These are phyloP conservation scores for Diplodia intermedia DNA, from an alignment of 2,329 filamentous ascomycete genomes.

Conservation along the genomic window DNA sequence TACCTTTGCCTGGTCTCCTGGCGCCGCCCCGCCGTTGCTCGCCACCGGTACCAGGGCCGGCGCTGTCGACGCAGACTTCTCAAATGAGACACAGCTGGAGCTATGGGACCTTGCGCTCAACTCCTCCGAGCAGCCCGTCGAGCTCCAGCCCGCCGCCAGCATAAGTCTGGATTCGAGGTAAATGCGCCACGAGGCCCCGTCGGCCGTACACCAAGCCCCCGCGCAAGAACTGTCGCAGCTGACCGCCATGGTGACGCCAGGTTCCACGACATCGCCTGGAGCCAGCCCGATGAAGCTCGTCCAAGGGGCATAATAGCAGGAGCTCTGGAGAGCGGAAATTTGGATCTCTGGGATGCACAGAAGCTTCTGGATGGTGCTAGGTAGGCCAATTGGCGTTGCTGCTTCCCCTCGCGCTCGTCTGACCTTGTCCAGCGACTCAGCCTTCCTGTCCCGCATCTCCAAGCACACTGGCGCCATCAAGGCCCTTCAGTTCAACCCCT, in stretches of 20 bases:
- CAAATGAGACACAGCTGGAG: constrained; percentile 94
- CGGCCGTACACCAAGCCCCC: neutral
- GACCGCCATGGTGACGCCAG: constrained; percentile 55
- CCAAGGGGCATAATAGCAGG: constrained; percentile 91
- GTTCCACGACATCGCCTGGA: constrained; percentile 98
- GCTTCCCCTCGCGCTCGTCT: constrained; percentile 35
- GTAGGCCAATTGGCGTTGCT: constrained; percentile 43
- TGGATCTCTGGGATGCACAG: constrained; percentile 92
- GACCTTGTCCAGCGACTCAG: constrained; percentile 60
- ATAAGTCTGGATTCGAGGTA: constrained; percentile 91
- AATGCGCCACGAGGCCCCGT: neutral
- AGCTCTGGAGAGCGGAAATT: constrained; percentile 89
- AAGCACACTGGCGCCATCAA: constrained; percentile 95
- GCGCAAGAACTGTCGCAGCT: neutral
- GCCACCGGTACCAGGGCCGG: constrained; percentile 94
- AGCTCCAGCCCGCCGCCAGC: constrained; percentile 84
- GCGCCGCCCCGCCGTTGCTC: constrained; percentile 77
- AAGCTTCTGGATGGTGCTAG: constrained; percentile 63
- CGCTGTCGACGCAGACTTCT: constrained; percentile 96
- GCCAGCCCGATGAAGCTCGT: constrained; percentile 77
- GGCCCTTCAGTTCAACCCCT: constrained; percentile 93
- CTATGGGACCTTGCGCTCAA: constrained; percentile 93
- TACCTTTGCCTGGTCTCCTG: constrained; percentile 95
- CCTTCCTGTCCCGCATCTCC: constrained; percentile 82
- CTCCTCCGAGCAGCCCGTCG: constrained; percentile 74